These are phyloP conservation scores for Neonectria coccinea DNA, from an alignment of 2,329 filamentous ascomycete genomes.

Conservation along the genomic window DNA sequence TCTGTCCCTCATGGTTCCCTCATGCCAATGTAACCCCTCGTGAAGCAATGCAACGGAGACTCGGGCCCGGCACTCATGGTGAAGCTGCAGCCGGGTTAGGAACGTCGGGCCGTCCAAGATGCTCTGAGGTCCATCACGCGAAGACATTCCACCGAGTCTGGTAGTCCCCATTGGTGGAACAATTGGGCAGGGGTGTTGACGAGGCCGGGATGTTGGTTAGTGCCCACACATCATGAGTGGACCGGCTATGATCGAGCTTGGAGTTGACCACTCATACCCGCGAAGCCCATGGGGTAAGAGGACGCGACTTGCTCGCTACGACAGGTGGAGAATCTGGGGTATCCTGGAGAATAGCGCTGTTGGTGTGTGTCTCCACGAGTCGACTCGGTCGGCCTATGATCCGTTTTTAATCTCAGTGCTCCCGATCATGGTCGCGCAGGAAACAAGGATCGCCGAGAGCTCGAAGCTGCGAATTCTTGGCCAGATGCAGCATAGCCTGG, in stretches of 20 bases:
- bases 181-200: slow-evolving; percentile 31
- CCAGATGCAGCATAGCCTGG: slow-evolving; percentile 5
- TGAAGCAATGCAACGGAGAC: slow-evolving; percentile 6
- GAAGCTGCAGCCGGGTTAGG: slow-evolving; percentile 32
- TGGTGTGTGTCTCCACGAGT: neutral
- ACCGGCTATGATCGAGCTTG: slow-evolving; percentile 35
- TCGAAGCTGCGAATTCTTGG: neutral
- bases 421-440: slow-evolving; percentile 10
- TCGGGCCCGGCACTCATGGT: slow-evolving; percentile 15
- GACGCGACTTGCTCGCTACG: slow-evolving; percentile 12
- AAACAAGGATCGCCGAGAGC: neutral
- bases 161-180: slow-evolving; percentile 42
- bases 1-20: slow-evolving; percentile 7
- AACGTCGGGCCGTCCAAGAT: slow-evolving; percentile 40
- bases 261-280: slow-evolving; percentile 32
- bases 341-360: slow-evolving; percentile 31
- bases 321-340: slow-evolving; percentile 42
- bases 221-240: slow-evolving; percentile 34
- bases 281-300: slow-evolving; percentile 28
- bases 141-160: slow-evolving; percentile 12
- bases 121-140: slow-evolving; percentile 4
- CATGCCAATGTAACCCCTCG: neutral
- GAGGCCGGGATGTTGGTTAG: slow-evolving; percentile 17
- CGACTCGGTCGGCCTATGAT: slow-evolving; percentile 18
- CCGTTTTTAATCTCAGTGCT: slow-evolving; percentile 9